A percentile compares a stretch with the other conserved stretches of the same genome.
These are phyloP conservation scores for Vitis hybrid DNA, from an alignment of 177 flowering plant genomes.

Conservation along the genomic window DNA sequence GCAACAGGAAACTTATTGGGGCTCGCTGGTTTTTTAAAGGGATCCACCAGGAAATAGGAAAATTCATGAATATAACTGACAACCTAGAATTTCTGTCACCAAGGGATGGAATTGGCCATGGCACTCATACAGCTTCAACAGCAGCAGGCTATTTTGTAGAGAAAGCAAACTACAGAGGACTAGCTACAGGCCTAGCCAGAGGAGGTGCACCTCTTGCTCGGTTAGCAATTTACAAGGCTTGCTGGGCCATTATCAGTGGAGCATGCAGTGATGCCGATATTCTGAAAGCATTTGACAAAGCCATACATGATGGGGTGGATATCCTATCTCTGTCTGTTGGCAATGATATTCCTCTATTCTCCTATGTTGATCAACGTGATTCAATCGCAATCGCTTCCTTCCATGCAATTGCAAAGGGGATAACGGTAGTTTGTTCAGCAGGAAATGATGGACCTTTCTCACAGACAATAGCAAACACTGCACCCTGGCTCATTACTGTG, in stretches of 20 bases:
- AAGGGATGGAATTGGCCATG: conserved; percentile 24
- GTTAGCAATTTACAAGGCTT: conserved; percentile 26
- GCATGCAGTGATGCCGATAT: conserved; percentile 28
- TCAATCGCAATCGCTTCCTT: conserved; percentile 24
- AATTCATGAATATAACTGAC: neutral
- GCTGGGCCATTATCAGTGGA: conserved; percentile 7
- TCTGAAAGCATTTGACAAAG: conserved; percentile 28
- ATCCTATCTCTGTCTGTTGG: conserved; percentile 23
- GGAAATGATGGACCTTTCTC: conserved; percentile 30
- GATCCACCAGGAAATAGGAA: neutral
- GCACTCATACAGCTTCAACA: conserved; percentile 28
- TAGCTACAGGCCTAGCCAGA: conserved; percentile 22
- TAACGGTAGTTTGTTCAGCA: conserved; percentile 22
- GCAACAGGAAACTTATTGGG: conserved; percentile 37
- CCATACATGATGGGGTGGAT: conserved; percentile 30
- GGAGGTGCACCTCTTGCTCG: conserved; percentile 30
- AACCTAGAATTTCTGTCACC: conserved; percentile 11
- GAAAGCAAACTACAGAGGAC: conserved; percentile 22
- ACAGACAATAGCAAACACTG: conserved; percentile 18
- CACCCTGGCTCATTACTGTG: conserved; percentile 31
- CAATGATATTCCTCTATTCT: conserved; percentile 11
- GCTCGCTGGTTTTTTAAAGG: conserved; percentile 31
- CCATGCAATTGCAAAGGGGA: conserved; percentile 20
- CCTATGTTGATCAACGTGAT: conserved; percentile 22
- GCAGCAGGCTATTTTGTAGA: conserved; percentile 20